Evolutionary conservation across 2,329 filamentous ascomycete genomes (phyloP).

Genomic region (Colletotrichum melonis): DNA sequence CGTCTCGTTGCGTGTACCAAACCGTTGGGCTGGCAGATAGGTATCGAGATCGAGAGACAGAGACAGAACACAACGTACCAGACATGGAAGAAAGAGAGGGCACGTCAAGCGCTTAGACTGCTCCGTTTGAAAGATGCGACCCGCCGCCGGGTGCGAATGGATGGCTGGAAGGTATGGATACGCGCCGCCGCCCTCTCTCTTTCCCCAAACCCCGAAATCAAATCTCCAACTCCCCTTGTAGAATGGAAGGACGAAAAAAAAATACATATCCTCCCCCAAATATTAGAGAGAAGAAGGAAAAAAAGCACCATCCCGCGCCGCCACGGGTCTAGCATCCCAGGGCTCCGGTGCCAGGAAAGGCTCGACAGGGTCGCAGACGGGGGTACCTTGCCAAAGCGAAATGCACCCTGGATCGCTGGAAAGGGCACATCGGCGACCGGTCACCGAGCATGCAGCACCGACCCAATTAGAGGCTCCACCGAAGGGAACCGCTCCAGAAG

Average conservation of each 20-base stretch:
- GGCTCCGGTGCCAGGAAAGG: slow-evolving; percentile 16
- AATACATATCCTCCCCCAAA: neutral
- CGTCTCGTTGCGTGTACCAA: neutral
- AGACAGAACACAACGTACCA: neutral
- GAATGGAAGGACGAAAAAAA: neutral
- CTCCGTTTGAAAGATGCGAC: neutral
- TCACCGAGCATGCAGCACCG: slow-evolving; percentile 34
- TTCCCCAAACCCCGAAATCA: neutral
- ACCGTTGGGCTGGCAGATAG: neutral
- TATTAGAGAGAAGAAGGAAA: neutral
- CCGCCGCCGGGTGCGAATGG: neutral
- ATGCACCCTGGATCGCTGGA: neutral
- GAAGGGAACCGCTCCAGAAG: slow-evolving; percentile 19
- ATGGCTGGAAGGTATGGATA: neutral
- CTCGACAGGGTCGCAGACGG: slow-evolving; percentile 3
- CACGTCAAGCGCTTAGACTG: neutral
- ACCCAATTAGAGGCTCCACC: slow-evolving; percentile 20
- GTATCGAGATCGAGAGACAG: neutral
- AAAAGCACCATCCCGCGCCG: slow-evolving; percentile 11
- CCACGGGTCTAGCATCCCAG: slow-evolving; percentile 12
- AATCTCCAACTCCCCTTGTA: neutral
- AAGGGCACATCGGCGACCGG: slow-evolving; percentile 27
- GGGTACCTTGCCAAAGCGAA: slow-evolving; percentile 3
- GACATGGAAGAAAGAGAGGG: neutral
- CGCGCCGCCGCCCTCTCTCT: neutral